Percentiles rank a stretch among this genome's conserved stretches.
These are phyloP conservation scores for Neurospora sp. DNA, from an alignment of 495 filamentous ascomycete genomes.

Conservation along the genomic window DNA sequence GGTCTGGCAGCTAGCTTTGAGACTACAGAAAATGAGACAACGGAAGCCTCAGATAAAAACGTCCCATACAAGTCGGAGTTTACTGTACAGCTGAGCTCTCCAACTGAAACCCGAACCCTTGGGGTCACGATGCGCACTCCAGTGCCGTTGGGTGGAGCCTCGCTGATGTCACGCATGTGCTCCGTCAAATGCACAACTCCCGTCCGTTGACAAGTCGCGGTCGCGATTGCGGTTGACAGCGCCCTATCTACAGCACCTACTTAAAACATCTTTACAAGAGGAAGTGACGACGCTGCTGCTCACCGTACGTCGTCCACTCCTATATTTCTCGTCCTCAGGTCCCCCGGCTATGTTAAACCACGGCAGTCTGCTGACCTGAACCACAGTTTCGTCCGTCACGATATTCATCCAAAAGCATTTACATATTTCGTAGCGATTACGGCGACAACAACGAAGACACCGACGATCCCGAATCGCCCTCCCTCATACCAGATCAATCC, in stretches of 20 bases:
- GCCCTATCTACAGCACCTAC: not conserved
- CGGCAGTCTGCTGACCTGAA: not conserved
- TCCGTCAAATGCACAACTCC: not conserved
- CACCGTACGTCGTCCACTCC: not conserved
- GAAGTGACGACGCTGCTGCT: not conserved
- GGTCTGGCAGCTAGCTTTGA: not conserved
- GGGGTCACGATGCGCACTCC: not conserved
- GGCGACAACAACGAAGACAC: not conserved
- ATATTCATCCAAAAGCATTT: not conserved
- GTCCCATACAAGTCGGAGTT: too few relatives aligned
- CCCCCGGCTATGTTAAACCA: not conserved
- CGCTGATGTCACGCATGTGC: not conserved
- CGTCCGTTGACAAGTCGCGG: not conserved
- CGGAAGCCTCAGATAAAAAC: too few relatives aligned
- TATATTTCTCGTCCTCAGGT: not conserved
- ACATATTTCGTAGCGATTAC: not conserved
- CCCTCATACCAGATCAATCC: not conserved
- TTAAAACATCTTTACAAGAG: not conserved
- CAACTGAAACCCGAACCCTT: not conserved
- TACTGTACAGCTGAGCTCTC: not conserved
- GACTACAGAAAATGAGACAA: not conserved
- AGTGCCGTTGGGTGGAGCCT: not conserved
- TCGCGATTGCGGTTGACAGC: not conserved
- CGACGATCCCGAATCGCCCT: not conserved
- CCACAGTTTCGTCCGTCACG: not conserved